Percentiles rank a stretch among this genome's conserved stretches.
phyloP scores from a whole-genome alignment of 768 basidiomycete genomes.

The Hypsizygus marmoreus region DNA sequence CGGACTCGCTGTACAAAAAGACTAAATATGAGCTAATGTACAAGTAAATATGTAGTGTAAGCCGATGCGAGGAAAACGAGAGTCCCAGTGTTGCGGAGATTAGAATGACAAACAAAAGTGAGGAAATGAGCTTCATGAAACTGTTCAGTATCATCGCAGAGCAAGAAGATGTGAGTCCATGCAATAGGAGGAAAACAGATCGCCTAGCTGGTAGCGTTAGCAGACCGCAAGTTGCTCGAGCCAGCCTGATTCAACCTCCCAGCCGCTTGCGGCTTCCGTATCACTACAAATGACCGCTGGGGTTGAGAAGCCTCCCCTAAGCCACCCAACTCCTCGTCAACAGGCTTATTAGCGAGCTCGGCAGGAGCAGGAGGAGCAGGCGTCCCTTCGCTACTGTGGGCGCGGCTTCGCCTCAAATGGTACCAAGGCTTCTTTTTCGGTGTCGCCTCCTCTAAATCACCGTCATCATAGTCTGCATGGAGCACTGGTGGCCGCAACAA shows the following conservation, averaged over 20 bases:
- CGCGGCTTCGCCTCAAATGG: slow-evolving; percentile 57
- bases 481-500: slow-evolving; percentile 21
- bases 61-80: slow-evolving; percentile 9
- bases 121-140: background rate
- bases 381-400: slow-evolving; percentile 58
- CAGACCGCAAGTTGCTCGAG: slow-evolving; percentile 9
- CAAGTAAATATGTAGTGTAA: slow-evolving; percentile 9
- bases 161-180: slow-evolving; percentile 5
- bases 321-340: slow-evolving; percentile 39
- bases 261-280: slow-evolving; percentile 56
- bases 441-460: slow-evolving; percentile 41
- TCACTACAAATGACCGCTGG: slow-evolving; percentile 68
- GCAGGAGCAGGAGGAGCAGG: slow-evolving; percentile 25
- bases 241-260: slow-evolving; percentile 22
- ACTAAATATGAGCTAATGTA: slow-evolving; percentile 13
- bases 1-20: too few species aligned
- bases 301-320: slow-evolving; percentile 34
- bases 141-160: slow-evolving; percentile 6
- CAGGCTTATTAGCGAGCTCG: slow-evolving; percentile 21
- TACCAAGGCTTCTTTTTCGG: slow-evolving; percentile 75
- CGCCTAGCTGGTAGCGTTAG: slow-evolving; percentile 18
- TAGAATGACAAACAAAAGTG: slow-evolving; percentile 1
- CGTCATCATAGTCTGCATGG: slow-evolving; percentile 39
- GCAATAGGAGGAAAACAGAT: slow-evolving; percentile 2
- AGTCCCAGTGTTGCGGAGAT: too few species aligned